Evolutionary conservation across 176 grass and related monocot species (phyloP).

Genomic region (Paspalum notatum): DNA sequence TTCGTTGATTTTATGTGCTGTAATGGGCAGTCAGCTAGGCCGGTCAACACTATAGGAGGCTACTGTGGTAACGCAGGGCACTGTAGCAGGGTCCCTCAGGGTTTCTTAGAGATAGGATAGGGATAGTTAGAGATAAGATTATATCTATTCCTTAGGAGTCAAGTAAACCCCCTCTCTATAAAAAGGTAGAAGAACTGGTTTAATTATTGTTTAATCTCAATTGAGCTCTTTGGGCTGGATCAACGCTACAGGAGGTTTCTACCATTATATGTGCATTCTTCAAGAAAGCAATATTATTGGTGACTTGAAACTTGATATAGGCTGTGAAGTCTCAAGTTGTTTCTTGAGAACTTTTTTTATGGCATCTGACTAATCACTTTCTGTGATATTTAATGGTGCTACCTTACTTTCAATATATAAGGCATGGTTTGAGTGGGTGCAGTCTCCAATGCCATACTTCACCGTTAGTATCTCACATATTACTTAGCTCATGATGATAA

Average conservation of each 20-base stretch:
- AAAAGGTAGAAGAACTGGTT: no score
- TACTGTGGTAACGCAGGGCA: no score
- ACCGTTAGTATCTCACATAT: not conserved
- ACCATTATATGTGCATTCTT: conserved; percentile 10
- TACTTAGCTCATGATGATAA: not conserved
- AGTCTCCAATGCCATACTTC: not conserved
- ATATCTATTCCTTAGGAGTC: no score
- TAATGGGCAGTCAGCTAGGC: no score
- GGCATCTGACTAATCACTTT: not conserved
- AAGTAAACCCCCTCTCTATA: no score
- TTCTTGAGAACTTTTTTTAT: conserved; percentile 11
- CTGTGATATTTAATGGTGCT: conserved; percentile 11
- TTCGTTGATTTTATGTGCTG: conserved; percentile 1
- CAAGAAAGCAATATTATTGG: conserved; percentile 21
- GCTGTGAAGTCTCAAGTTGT: not conserved
- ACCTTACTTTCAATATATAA: not conserved
- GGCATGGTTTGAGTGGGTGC: not conserved
- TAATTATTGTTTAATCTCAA: no score
- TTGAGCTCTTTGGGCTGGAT: no score
- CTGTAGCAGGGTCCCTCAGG: no score
- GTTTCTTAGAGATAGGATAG: no score
- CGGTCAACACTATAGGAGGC: no score
- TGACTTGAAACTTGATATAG: conserved; percentile 25
- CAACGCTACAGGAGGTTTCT: no score
- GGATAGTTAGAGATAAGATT: no score